Conservation (phyloP, 2,329 filamentous ascomycete genomes). For the Claviceps monticola region DNA sequence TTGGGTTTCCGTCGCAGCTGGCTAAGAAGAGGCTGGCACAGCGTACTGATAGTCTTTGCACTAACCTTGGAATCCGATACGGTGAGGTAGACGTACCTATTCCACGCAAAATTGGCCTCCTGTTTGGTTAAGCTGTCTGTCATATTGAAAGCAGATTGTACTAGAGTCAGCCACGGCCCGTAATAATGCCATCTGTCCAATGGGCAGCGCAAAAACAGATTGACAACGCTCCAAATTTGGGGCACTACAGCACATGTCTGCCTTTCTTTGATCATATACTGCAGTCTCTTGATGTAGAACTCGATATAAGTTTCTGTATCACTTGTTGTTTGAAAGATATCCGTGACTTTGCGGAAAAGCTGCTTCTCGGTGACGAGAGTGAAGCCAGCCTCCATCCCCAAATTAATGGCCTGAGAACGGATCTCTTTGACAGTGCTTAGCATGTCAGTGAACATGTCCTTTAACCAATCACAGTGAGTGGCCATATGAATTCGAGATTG, state of each 20-base stretch:
- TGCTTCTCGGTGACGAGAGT: slow-evolving; percentile 54
- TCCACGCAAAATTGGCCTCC: slow-evolving; percentile 77
- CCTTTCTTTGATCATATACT: slow-evolving; percentile 51
- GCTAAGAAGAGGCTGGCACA: slow-evolving; percentile 54
- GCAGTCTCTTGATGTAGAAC: slow-evolving; percentile 53
- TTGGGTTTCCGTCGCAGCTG: slow-evolving; percentile 53
- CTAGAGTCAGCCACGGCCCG: slow-evolving; percentile 59
- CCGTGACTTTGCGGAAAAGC: slow-evolving; percentile 51
- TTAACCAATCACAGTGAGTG: slow-evolving; percentile 61
- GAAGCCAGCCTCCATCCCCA: slow-evolving; percentile 59
- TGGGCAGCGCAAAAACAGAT: slow-evolving; percentile 59
- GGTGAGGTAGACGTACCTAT: slow-evolving; percentile 64
- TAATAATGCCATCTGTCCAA: slow-evolving; percentile 60
- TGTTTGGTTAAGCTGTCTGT: slow-evolving; percentile 55
- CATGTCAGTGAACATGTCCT: slow-evolving; percentile 70
- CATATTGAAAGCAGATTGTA: slow-evolving; percentile 75
- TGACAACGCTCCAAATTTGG: slow-evolving; percentile 75
- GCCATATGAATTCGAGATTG: slow-evolving; percentile 61
- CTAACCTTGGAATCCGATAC: slow-evolving; percentile 47
- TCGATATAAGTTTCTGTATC: slow-evolving; percentile 51
- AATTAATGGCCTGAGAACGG: slow-evolving; percentile 55
- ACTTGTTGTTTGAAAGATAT: slow-evolving; percentile 40
- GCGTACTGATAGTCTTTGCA: slow-evolving; percentile 21
- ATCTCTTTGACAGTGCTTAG: slow-evolving; percentile 68
- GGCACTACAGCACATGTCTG: slow-evolving; percentile 48